phyloP scores from a whole-genome alignment of 345 rosid genomes.

The Salix exigua region DNA sequence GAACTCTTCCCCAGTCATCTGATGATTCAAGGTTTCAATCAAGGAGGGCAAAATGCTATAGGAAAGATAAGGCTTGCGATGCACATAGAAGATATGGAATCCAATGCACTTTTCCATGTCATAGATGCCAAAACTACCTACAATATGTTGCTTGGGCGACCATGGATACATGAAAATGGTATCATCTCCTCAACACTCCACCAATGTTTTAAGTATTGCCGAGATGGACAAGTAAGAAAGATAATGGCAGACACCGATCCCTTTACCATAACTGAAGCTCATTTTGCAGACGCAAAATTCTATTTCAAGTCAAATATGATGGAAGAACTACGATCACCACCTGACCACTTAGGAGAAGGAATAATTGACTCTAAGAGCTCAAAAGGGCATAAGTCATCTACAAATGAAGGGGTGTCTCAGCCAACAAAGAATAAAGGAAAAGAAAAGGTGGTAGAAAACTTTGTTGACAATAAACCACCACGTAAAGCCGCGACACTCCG shows the following conservation, averaged over 20 bases:
- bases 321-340: background rate
- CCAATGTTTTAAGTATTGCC: background rate
- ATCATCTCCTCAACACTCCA: constrained; percentile 5
- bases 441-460: background rate
- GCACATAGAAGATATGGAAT: background rate
- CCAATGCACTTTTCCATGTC: background rate
- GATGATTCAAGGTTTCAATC: too few species aligned
- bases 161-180: constrained; percentile 10
- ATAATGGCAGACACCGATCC: background rate
- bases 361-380: background rate
- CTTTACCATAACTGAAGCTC: background rate
- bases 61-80: background rate
- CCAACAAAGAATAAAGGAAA: background rate
- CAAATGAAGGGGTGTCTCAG: background rate
- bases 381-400: too few species aligned
- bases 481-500: background rate
- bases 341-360: background rate
- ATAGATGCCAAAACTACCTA: background rate
- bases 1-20: too few species aligned
- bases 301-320: background rate
- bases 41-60: background rate
- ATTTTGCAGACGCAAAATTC: background rate
- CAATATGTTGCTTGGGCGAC: background rate
- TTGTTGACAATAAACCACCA: background rate
- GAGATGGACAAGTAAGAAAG: background rate